Base-by-base conservation (phyloP, 352 stramenopile species). In the Blastocystis sp. region DNA sequence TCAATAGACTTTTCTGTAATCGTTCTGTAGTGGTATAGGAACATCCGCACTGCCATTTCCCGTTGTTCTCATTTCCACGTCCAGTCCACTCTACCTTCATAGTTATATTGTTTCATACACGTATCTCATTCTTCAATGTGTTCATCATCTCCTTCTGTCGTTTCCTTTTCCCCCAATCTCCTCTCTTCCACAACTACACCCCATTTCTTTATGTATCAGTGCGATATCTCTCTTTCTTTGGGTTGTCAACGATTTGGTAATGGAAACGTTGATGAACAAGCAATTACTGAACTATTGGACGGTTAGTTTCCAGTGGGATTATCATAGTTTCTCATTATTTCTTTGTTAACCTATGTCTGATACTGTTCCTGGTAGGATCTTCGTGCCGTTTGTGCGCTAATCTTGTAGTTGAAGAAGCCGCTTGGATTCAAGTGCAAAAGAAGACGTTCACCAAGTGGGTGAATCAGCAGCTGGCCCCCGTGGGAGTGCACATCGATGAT, bases 401-500 rank as follows among this genome's bases (percentile, higher is more conserved):
- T 56, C 34, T 3, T 28, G 45, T 81, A 81, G 71, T 34, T 11
- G 71, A 81, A 81, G 71, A 81, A 81, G 71, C 71, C n/a, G 43
- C 21, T 40, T 81, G 71, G 71, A 81, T 81, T 81, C 40, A 81
- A 65, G 52, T 81, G 41, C 71, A 81, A 52, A 81, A 81, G 71
- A 81, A 81, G 45, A 81, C 71, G 23, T 81, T 81, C 45, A 81
- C 71, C 7, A 81, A 81, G 59, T 81, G 71, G 71, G 71, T 81
- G 11, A 81, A 81, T 48, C 71, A 81, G 56, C 71, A 81, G 41
- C 19, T 61, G 59, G 71, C 52, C 19, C 71, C 71, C 40, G 71
- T 81, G 34, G 71, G 71, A 11, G 52, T 64, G n/a, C 23, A 40
- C 5, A 66, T 81, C 34, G 9, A 11, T 7, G 43, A 81, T 81